Evolutionary conservation across 306 rosid species (phyloP).

Genomic region (Cercis canadensis): DNA sequence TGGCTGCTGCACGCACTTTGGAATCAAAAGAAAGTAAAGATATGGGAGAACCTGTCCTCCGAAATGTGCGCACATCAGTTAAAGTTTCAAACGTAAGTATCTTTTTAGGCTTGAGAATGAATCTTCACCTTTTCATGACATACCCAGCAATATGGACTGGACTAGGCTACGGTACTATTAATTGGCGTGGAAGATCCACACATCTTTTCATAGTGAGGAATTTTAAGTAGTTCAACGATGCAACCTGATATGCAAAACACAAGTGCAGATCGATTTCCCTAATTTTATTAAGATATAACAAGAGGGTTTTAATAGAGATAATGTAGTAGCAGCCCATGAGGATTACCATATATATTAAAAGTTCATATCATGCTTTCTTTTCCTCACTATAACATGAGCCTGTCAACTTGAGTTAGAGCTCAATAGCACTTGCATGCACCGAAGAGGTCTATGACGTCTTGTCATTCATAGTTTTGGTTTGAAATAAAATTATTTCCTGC

Average conservation of each 20-base stretch:
- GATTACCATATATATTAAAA: too few relatives aligned
- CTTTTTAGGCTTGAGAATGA: constrained; percentile 18
- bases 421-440: too few relatives aligned
- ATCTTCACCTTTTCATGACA: neutral
- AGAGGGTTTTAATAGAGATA: too few relatives aligned
- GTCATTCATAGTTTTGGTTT: too few relatives aligned
- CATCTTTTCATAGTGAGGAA: constrained; percentile 13
- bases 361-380: too few relatives aligned
- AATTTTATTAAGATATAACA: too few relatives aligned
- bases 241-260: constrained; percentile 11
- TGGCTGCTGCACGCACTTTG: constrained; percentile 49
- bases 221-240: constrained; percentile 2
- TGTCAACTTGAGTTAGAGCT: too few relatives aligned
- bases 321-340: too few relatives aligned
- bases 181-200: constrained; percentile 15
- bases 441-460: too few relatives aligned
- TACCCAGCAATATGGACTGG: constrained; percentile 26
- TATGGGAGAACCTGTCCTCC: constrained; percentile 54
- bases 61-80: constrained; percentile 74
- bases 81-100: constrained; percentile 92
- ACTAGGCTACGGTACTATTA: constrained; percentile 27
- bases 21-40: constrained; percentile 57
- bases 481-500: too few relatives aligned
- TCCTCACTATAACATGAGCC: too few relatives aligned
- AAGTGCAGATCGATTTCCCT: too few relatives aligned